These are phyloP conservation scores for Metroxylon sagu DNA, from an alignment of 176 grass and related monocot species.

Conservation along the genomic window DNA sequence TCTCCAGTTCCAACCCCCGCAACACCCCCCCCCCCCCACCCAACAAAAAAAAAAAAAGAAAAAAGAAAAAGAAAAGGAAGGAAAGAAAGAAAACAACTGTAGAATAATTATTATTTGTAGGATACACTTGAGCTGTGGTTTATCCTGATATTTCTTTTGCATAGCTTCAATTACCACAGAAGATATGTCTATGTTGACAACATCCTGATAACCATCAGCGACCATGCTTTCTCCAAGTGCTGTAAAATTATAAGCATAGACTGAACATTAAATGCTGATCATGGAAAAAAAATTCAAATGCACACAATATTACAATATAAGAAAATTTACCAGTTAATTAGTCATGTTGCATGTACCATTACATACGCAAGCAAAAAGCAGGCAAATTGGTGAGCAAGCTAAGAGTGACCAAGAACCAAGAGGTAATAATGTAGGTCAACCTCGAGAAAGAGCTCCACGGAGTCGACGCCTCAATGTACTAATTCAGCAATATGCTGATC, in stretches of 20 bases:
- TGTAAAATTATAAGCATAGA: slow-evolving; percentile 22
- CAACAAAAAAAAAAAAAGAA: background rate
- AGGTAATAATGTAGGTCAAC: too few species aligned
- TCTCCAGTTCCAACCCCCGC: background rate
- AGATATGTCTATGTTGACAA: slow-evolving; percentile 88
- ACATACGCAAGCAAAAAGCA: background rate
- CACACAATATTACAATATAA: too few species aligned
- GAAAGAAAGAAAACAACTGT: background rate
- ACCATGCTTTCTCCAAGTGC: slow-evolving; percentile 77
- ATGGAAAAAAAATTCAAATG: too few species aligned
- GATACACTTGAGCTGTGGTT: slow-evolving; percentile 63
- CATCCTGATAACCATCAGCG: slow-evolving; percentile 59
- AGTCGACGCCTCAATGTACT: too few species aligned
- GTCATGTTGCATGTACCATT: too few species aligned
- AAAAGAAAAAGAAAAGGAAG: background rate
- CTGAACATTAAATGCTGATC: too few species aligned
- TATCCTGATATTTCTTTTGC: slow-evolving; percentile 69
- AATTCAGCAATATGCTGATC: too few species aligned
- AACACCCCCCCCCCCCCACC: too few species aligned
- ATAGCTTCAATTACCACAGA: slow-evolving; percentile 80
- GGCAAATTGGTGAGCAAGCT: too few species aligned
- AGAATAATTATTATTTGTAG: background rate
- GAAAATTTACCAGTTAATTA: too few species aligned
- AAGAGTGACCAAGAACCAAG: too few species aligned
- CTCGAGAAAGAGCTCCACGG: too few species aligned